These are phyloP conservation scores for Aristolochia californica DNA, from an alignment of 164 flowering plant genomes.

Conservation along the genomic window DNA sequence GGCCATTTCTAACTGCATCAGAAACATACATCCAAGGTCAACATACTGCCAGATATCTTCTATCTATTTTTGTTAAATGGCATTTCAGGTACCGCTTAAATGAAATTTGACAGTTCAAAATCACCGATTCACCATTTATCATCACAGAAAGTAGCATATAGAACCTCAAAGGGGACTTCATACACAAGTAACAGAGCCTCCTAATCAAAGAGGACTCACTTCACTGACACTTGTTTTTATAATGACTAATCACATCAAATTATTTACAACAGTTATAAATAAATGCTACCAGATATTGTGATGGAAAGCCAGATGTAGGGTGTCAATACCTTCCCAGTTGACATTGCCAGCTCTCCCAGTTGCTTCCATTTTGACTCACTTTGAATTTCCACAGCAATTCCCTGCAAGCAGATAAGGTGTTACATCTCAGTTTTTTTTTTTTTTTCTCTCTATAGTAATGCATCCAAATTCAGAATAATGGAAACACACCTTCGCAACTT, in stretches of 20 bases:
- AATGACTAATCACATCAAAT: too few relatives aligned
- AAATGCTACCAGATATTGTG: too few relatives aligned
- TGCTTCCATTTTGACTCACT: conserved; percentile 99
- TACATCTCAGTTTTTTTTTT: neutral
- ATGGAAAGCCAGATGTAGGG: too few relatives aligned
- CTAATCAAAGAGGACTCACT: too few relatives aligned
- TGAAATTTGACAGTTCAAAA: too few relatives aligned
- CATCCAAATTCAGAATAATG: neutral
- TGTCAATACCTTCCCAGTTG: conserved; percentile 65
- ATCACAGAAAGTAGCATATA: neutral
- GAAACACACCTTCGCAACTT: conserved; percentile 66
- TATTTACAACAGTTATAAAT: too few relatives aligned
- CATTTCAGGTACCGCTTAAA: too few relatives aligned
- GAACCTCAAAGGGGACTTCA: too few relatives aligned
- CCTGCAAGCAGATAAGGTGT: conserved; percentile 32
- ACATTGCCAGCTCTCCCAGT: conserved; percentile 94
- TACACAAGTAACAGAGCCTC: too few relatives aligned
- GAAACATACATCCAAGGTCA: neutral
- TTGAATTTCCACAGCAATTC: conserved; percentile 70
- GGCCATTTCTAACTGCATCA: conserved; percentile 87
- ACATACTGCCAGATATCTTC: neutral
- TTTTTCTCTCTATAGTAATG: neutral
- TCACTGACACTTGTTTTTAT: too few relatives aligned
- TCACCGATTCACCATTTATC: neutral
- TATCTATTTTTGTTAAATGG: too few relatives aligned